Base-by-base conservation (phyloP, 129 eudicot species). In the Gnaphalium uliginosum region DNA sequence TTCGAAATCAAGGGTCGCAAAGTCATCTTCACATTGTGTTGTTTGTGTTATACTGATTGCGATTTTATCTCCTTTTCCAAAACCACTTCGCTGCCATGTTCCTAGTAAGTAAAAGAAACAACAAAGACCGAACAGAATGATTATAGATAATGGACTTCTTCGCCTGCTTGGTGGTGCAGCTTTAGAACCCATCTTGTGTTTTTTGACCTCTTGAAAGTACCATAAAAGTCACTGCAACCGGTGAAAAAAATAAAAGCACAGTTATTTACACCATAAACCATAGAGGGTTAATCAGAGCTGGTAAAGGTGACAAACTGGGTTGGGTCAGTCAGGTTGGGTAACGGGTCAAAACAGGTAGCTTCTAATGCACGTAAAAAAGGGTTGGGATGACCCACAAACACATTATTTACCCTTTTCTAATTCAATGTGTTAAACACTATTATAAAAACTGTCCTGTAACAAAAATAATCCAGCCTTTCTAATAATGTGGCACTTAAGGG, bases 1-100 rank as follows among this genome's bases (percentile, higher is more conserved):
- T 56, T 85, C 86, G 2, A 74, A 64, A 43, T 76, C 79, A 18
- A 88, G 76, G 71, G 85, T 84, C 8, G 88, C 70, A 46, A 85
- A 73, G 8, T 81, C 79, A n/a, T 88, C 87, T 0, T 85, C 85
- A 8, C 54, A 70, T 53, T 88, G 81, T 23, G 86, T 85, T 8
- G 85, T 85, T 18, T 83, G 74, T 19, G 93, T 89, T 29, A 85
- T 88, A 72, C 83, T 76, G 65, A 54, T 54, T 17, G 25, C 60
- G 2, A 54, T 54, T 54, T n/a, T n/a, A 54, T 88, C 93, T 37
- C 93, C 93, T 74, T 88, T 88, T 64, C 89, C 93, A 53, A 81
- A 83, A 15, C 90, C 93, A 26, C 90, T 83, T 50, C 83, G 81
- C 32, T 85, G 89, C 93, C 93, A 88, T 37, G 86, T 81, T 21